A percentile compares a stretch with the other conserved stretches of the same genome.
phyloP scores from a whole-genome alignment of 2,329 filamentous ascomycete genomes.

The Fusarium kyushuense region DNA sequence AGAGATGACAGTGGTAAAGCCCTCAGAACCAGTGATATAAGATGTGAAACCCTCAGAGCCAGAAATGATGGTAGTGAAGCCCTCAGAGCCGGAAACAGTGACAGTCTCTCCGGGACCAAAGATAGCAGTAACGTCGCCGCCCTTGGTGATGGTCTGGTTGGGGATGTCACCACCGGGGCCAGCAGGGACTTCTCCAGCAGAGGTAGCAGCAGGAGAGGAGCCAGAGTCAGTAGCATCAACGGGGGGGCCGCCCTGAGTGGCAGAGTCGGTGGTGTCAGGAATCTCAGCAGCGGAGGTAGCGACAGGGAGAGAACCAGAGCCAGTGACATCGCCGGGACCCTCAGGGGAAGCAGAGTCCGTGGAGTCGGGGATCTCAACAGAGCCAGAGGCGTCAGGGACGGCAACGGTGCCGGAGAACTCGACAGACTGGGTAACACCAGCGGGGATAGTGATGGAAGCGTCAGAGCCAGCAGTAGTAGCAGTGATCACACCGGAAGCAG shows the following conservation, averaged over 20 bases:
- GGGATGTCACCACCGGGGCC: conserved; percentile 20
- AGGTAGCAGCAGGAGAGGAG: neutral
- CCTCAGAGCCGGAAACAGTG: conserved; percentile 13
- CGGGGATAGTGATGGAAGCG: conserved; percentile 15
- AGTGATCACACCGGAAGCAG: conserved; percentile 30
- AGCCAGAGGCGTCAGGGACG: conserved; percentile 1
- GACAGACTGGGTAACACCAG: conserved; percentile 19
- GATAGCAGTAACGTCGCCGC: conserved; percentile 25
- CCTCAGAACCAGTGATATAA: conserved; percentile 13
- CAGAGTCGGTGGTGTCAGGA: neutral
- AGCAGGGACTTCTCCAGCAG: conserved; percentile 1
- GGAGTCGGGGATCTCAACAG: conserved; percentile 5
- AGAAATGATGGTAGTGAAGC: conserved; percentile 9
- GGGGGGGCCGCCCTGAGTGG: neutral
- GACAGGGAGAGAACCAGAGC: conserved; percentile 3
- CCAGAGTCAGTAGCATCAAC: neutral
- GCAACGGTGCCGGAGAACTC: conserved; percentile 17
- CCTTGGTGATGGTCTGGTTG: conserved; percentile 15
- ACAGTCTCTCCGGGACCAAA: conserved; percentile 24
- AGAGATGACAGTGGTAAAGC: conserved; percentile 23
- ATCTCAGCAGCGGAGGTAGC: conserved; percentile 2
- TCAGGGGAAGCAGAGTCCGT: conserved; percentile 2
- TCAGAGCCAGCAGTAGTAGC: conserved; percentile 18
- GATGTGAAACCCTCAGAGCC: conserved; percentile 14
- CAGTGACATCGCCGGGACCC: conserved; percentile 3